Evolutionary conservation across 2,329 filamentous ascomycete species (phyloP).

Genomic region (Parastagonospora avenae): DNA sequence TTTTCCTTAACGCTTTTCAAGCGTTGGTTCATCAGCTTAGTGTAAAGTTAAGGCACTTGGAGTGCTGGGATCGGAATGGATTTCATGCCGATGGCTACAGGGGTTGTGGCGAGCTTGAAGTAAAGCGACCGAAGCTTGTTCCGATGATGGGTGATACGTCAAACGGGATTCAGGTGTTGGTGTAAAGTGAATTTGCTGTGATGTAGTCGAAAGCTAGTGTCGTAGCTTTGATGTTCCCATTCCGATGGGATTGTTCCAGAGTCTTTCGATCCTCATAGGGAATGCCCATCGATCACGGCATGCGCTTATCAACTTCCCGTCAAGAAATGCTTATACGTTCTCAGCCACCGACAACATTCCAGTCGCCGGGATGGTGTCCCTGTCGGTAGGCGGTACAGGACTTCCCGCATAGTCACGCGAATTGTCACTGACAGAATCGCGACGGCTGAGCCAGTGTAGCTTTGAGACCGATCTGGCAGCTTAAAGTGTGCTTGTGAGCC

Average conservation of each 20-base stretch:
- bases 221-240: not conserved
- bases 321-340: too few relatives aligned
- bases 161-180: not conserved
- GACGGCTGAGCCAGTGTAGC: too few relatives aligned
- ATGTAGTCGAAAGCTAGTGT: not conserved
- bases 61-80: slow-evolving; percentile 2
- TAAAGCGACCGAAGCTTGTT: not conserved
- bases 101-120: not conserved
- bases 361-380: too few relatives aligned
- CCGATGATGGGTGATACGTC: not conserved
- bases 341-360: too few relatives aligned
- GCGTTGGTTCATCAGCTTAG: not conserved
- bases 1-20: not conserved
- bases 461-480: too few relatives aligned
- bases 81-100: not conserved
- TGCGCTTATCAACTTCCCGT: too few relatives aligned
- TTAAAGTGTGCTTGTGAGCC: too few relatives aligned
- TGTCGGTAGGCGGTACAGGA: too few relatives aligned
- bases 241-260: not conserved
- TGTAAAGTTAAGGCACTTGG: not conserved
- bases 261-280: too few relatives aligned
- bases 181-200: not conserved
- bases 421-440: too few relatives aligned
- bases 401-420: too few relatives aligned
- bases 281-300: too few relatives aligned